Evolutionary conservation across 129 eudicot species (phyloP).

Genomic region (sunflower (Helianthus annuus)): HanXRQr2.0-SUNRISE NC_035446.2:145177163-145177662

Average conservation of each 20-base stretch:
- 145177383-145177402: too few species aligned
- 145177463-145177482: not conserved
- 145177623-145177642: not conserved
- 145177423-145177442: not conserved
- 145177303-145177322: too few species aligned
- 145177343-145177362: too few species aligned
- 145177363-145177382: too few species aligned
- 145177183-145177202: too few species aligned
- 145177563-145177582: constrained; percentile 1
- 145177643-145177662: not conserved
- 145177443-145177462: not conserved
- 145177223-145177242: not conserved
- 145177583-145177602: not conserved
- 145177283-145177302: not conserved
- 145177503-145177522: constrained; percentile 2
- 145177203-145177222: too few species aligned
- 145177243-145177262: not conserved
- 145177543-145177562: not conserved
- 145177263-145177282: not conserved
- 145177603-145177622: not conserved
- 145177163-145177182: too few species aligned
- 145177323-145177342: too few species aligned
- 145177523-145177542: constrained; percentile 9
- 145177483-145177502: not conserved
- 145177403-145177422: not conserved